Evolutionary conservation across 1,284 basidiomycete genomes (phyloP), one percentile per base, ranked within the genome.

Genomic region (Ustilago nuda): DNA sequence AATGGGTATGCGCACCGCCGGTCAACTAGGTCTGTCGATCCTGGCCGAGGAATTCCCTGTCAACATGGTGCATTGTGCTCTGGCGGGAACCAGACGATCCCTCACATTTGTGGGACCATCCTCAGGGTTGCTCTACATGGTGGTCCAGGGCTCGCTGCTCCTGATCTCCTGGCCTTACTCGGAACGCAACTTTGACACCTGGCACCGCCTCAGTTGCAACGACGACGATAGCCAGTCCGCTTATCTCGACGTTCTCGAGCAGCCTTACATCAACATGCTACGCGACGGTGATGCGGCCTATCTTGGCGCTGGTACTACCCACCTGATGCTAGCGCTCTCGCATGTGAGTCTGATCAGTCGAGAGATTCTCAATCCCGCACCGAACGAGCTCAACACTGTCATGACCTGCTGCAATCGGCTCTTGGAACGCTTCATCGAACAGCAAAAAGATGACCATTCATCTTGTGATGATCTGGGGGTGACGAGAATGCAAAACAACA

Each of bases 271-370:
- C 59, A 74, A 74, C 30, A 0, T 69, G 4, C 66, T 74, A n/a
- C 59, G 59, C 8, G 65, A 58, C 2, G 72, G 72, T 6, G 66
- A 74, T n/a, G 56, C 56, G 2, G 48, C 69, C n/a, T 65, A 74
- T 39, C 56, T 74, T 7, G 27, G 61, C 19, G 58, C 50, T 17
- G 72, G 72, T 4, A 69, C 62, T 0, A 48, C 23, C 58, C 56
- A 69, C 11, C 5, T 65, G 5, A 65, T 74, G 55, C 41, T 69
- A 11, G 63, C 72, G 4, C 39, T 74, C 8, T 43, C 72, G 13
- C 52, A 74, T 30, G 72, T 65, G 0, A 52, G 58, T n/a, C 11
- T 74, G 50, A 68, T 60, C 51, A 69, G 63, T 43, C 72, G 72
- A 8, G 54, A 46, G 32, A 48, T 74, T 11, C 53, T 66, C 41